Percentiles rank a stretch among this genome's conserved stretches.
Evolutionary conservation across 139 green algal species (phyloP).

Genomic region (Tetraselmis striata): DNA sequence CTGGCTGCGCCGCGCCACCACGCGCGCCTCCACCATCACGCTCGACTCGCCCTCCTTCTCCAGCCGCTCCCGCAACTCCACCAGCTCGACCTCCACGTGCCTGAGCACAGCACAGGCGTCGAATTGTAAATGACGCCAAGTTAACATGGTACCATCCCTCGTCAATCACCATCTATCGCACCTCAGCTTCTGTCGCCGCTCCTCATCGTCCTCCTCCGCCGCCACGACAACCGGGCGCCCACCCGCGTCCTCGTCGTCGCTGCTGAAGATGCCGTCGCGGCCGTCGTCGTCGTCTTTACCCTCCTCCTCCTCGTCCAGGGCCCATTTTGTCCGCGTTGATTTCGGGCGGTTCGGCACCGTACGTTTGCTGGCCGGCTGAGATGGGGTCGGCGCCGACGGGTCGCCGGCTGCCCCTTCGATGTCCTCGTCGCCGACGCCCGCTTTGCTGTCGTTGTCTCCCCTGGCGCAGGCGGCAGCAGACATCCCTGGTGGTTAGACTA

Average conservation of each 20-base stretch:
- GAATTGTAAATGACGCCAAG: background rate
- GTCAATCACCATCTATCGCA: background rate
- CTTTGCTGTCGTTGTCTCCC: slow-evolving; percentile 28
- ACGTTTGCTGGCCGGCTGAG: too few relatives aligned
- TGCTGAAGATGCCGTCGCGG: background rate
- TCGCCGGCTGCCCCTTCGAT: too few relatives aligned
- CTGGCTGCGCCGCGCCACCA: slow-evolving; percentile 36
- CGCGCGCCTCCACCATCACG: slow-evolving; percentile 20
- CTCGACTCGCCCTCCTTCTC: slow-evolving; percentile 42
- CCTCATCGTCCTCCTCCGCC: slow-evolving; percentile 20
- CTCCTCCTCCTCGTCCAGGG: background rate
- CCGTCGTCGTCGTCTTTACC: background rate
- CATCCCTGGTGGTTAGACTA: too few relatives aligned
- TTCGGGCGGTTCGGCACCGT: too few relatives aligned
- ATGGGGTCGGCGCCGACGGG: too few relatives aligned
- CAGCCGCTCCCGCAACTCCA: slow-evolving; percentile 44
- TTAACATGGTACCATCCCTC: background rate
- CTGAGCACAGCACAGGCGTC: background rate
- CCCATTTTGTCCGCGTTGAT: background rate
- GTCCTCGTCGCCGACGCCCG: too few relatives aligned
- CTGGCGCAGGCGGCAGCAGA: too few relatives aligned
- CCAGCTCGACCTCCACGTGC: slow-evolving; percentile 55
- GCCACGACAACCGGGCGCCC: background rate
- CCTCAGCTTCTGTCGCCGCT: slow-evolving; percentile 15
- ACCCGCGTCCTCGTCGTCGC: background rate